These are phyloP conservation scores for Physcia stellaris DNA, from an alignment of 495 filamentous ascomycete genomes.

Conservation along the genomic window DNA sequence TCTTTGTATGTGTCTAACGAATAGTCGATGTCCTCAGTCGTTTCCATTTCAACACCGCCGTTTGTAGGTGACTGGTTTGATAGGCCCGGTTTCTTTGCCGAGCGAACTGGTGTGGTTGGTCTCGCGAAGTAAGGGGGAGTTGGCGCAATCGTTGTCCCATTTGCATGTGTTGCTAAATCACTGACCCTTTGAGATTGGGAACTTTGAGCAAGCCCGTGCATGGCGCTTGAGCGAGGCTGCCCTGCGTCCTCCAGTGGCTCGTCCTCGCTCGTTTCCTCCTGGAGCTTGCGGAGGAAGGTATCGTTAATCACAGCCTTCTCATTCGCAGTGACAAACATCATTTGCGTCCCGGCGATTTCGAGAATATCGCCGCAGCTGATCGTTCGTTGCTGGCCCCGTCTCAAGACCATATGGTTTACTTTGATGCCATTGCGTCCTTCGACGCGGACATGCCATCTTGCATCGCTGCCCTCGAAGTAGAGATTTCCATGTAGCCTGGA, in stretches of 20 bases:
- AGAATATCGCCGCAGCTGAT: constrained; percentile 78
- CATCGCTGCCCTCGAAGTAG: constrained; percentile 56
- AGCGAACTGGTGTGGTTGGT: constrained; percentile 42
- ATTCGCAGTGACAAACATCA: constrained; percentile 91
- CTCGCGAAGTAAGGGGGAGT: constrained; percentile 52
- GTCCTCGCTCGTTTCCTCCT: constrained; percentile 24
- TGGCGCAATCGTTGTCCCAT: constrained; percentile 48
- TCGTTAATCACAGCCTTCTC: constrained; percentile 44
- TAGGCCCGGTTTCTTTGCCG: constrained; percentile 5
- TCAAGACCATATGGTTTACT: constrained; percentile 56
- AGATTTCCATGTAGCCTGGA: constrained; percentile 82
- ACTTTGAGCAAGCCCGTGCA: constrained; percentile 4
- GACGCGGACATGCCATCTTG: constrained; percentile 66
- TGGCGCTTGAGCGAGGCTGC: constrained; percentile 23
- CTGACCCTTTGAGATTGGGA: constrained; percentile 17
- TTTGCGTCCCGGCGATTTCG: constrained; percentile 81
- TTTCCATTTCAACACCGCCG: constrained; percentile 53
- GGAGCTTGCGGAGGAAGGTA: constrained; percentile 36
- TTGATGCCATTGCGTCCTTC: constrained; percentile 85
- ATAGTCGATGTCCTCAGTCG: constrained; percentile 71
- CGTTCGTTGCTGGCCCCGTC: constrained; percentile 45
- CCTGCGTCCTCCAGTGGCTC: constrained; percentile 26
- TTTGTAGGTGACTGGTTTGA: constrained; percentile 33
- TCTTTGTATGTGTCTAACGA: constrained; percentile 69
- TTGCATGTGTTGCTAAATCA: constrained; percentile 10